phyloP scores from a whole-genome alignment of 2,329 filamentous ascomycete genomes.

The Verticillium klebahnii region DNA sequence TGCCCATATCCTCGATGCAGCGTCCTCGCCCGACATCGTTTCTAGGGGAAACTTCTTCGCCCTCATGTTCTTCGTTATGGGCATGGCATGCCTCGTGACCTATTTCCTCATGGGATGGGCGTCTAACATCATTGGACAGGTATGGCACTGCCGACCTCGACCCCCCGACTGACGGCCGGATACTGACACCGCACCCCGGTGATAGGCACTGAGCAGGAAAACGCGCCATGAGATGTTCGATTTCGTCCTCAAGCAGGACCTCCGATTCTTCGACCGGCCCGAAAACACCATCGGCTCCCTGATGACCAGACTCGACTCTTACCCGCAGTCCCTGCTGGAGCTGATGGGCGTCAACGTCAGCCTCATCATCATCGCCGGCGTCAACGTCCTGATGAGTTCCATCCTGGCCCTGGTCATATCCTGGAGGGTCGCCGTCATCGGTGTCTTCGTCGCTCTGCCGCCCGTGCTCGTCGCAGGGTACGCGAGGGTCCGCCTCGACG shows the following conservation, averaged over 20 bases:
- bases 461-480: conserved; percentile 15
- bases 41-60: conserved; percentile 33
- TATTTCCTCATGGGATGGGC: conserved; percentile 16
- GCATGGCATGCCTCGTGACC: conserved; percentile 14
- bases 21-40: background rate
- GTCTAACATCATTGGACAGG: conserved; percentile 7
- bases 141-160: too few relatives aligned
- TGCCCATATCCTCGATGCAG: background rate
- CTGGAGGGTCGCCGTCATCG: conserved; percentile 33
- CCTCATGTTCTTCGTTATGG: conserved; percentile 24
- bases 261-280: conserved; percentile 20
- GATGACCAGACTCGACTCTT: conserved; percentile 17
- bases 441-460: conserved; percentile 17
- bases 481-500: conserved; percentile 11
- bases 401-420: conserved; percentile 28
- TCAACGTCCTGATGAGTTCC: conserved; percentile 13
- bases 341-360: conserved; percentile 14
- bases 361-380: conserved; percentile 10
- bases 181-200: background rate
- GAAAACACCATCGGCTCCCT: conserved; percentile 18
- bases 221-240: background rate
- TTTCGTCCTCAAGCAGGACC: conserved; percentile 17
- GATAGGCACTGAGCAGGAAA: background rate
- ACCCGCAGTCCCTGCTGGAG: conserved; percentile 13
- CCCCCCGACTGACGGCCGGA: too few relatives aligned